Conservation (phyloP, 2,329 filamentous ascomycete species). For the Fusarium avenaceum region DNA sequence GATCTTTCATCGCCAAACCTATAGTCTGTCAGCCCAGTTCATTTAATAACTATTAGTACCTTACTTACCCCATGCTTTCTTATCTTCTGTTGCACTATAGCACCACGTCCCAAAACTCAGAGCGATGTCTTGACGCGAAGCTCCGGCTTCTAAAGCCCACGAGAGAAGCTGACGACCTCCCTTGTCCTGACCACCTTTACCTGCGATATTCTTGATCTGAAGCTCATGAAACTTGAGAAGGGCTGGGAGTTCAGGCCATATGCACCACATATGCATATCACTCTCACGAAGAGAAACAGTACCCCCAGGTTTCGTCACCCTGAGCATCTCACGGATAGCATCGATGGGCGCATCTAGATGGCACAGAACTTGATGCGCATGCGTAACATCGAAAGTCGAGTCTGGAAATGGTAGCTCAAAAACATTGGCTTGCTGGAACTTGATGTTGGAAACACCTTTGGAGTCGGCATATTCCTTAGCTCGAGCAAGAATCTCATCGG, state of each 20-base stretch:
- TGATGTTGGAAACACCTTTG: constrained; percentile 46
- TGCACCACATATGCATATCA: constrained; percentile 50
- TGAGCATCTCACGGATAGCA: constrained; percentile 58
- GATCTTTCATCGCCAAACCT: constrained; percentile 49
- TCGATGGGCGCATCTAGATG: constrained; percentile 55
- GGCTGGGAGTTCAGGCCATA: constrained; percentile 48
- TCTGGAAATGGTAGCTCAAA: constrained; percentile 57
- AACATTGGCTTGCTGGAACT: constrained; percentile 48
- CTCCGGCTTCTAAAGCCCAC: constrained; percentile 48
- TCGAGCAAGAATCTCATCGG: constrained; percentile 50
- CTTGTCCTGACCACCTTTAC: constrained; percentile 47
- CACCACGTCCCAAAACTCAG: constrained; percentile 51
- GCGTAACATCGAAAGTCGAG: constrained; percentile 59
- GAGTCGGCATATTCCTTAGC: constrained; percentile 44
- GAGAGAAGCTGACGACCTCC: constrained; percentile 49
- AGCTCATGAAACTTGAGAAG: constrained; percentile 47
- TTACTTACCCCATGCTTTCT: constrained; percentile 47
- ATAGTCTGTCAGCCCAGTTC: neutral
- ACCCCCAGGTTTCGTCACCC: constrained; percentile 60
- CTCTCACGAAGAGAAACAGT: constrained; percentile 55
- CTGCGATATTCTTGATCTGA: constrained; percentile 32
- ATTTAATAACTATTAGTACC: rapidly evolving
- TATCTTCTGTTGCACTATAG: constrained; percentile 47
- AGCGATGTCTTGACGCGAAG: constrained; percentile 39
- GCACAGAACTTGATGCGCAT: constrained; percentile 59